Base-by-base conservation (phyloP, 2,329 filamentous ascomycete genomes). In the Venturia nashicola region DNA sequence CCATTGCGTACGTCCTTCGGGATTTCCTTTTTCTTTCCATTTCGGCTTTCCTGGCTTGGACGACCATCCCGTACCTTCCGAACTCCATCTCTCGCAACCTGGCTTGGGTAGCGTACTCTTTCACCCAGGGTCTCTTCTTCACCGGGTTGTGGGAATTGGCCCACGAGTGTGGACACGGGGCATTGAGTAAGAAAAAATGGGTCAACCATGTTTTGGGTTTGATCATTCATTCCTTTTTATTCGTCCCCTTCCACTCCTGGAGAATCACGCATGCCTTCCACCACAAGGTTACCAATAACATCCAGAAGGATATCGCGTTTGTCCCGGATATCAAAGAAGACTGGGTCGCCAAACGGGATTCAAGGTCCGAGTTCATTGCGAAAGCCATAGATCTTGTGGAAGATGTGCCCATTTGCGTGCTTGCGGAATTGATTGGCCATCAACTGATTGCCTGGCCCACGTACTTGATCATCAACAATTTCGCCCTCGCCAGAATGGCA, bases 211-310 rank as follows among this genome's bases (percentile, higher is more conserved):
- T 79, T 18, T 76, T 85, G 64, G 87, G 87, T 65, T 87, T 85
- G 78, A 71, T 81, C 60, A 74, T 85, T n/a, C 87, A 90, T 78
- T 87, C 83, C 7, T 77, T 81, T 65, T 78, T 89, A 46, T 73
- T 87, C 66, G 86, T 87, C 2, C 87, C 87, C 3, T 90, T 86
- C 76, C 89, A 88, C 76, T 85, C 83, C 60, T 90, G 87, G 87
- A 85, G 87, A 76, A 85, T 84, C 72, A 86, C 82, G 40, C 87
- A 90, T 73, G 80, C 82, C 65, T 82, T 86, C 61, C 87, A 90
- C 74, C 87, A 90, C 76, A 82, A 82, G 68, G 86, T 83, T 74
- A 85, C 84, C 55, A 84, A 84, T 67, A 82, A 88, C 76, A 84
- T 87, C 76, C 80, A 85, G 65, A 85, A 84, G 76, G 86, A 88